Evolutionary conservation across 768 basidiomycete species (phyloP).

Genomic region (Saitozyma podzolica): DNA sequence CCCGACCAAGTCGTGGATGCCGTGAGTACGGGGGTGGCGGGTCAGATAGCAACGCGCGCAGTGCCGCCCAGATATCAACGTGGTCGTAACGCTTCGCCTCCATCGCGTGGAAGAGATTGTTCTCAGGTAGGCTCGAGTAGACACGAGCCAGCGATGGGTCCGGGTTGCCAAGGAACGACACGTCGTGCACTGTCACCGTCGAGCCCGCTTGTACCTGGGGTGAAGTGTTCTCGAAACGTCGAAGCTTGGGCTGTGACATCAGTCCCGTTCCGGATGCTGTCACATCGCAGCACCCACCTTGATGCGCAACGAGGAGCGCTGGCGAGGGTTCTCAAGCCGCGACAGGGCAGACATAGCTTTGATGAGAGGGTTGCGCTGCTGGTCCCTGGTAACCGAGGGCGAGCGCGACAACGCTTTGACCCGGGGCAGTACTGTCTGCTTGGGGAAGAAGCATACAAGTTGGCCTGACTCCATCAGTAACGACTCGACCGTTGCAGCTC

Average conservation of each 20-base stretch:
- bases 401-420: conserved; percentile 36
- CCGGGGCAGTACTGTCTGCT: conserved; percentile 38
- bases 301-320: conserved; percentile 13
- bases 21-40: conserved; percentile 41
- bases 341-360: conserved; percentile 48
- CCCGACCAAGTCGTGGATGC: conserved; percentile 18
- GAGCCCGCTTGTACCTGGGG: conserved; percentile 37
- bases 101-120: conserved; percentile 27
- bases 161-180: conserved; percentile 22
- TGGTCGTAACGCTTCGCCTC: conserved; percentile 38
- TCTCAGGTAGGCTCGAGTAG: conserved; percentile 26
- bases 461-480: conserved; percentile 60
- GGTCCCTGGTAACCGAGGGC: conserved; percentile 29
- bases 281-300: conserved; percentile 7
- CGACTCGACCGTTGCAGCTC: conserved; percentile 17
- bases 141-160: conserved; percentile 23
- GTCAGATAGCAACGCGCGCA: conserved; percentile 31
- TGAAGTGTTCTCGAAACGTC: conserved; percentile 20
- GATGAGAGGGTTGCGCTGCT: conserved; percentile 25
- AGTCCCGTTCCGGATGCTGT: no score
- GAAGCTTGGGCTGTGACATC: conserved; percentile 8
- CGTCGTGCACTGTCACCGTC: conserved; percentile 37
- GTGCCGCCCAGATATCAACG: conserved; percentile 37
- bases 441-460: conserved; percentile 77
- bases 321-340: conserved; percentile 30